These are phyloP conservation scores for Thraustochytrium striatum DNA, from an alignment of 352 stramenopile species.

Conservation along the genomic window DNA sequence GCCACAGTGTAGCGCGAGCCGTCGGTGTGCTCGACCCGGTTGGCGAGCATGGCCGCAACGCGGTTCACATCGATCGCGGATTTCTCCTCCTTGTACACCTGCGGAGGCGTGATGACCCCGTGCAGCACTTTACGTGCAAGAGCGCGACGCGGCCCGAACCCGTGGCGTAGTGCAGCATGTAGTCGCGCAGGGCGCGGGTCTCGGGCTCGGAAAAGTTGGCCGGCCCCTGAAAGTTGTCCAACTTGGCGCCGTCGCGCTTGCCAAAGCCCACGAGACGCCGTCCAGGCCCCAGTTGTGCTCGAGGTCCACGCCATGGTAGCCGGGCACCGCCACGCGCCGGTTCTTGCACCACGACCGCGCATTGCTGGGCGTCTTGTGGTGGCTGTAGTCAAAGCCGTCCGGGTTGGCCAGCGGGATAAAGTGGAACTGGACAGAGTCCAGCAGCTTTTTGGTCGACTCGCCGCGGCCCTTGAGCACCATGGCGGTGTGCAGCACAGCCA, in stretches of 20 bases:
- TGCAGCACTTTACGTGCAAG: slow-evolving; percentile 47
- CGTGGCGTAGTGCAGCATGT: slow-evolving; percentile 46
- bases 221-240: slow-evolving; percentile 37
- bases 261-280: slow-evolving; percentile 39
- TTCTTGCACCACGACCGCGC: slow-evolving; percentile 48
- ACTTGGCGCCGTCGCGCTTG: slow-evolving; percentile 40
- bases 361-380: slow-evolving; percentile 24
- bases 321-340: slow-evolving; percentile 26
- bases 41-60: slow-evolving; percentile 6
- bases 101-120: slow-evolving; percentile 30
- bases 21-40: slow-evolving; percentile 37
- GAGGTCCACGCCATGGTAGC: slow-evolving; percentile 44
- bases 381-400: slow-evolving; percentile 39
- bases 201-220: slow-evolving; percentile 49
- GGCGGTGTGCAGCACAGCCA: slow-evolving; percentile 40
- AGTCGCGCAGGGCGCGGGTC: slow-evolving; percentile 13
- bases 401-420: slow-evolving; percentile 41
- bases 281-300: slow-evolving; percentile 43
- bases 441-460: slow-evolving; percentile 27
- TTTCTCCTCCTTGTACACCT: slow-evolving; percentile 4
- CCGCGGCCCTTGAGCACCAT: slow-evolving; percentile 37
- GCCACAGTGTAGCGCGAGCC: slow-evolving; percentile 10
- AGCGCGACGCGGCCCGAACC: slow-evolving; percentile 30
- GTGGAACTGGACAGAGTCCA: slow-evolving; percentile 45
- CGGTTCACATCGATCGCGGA: slow-evolving; percentile 39